These are phyloP conservation scores for Salix exigua DNA, from an alignment of 345 rosid species.

Conservation along the genomic window DNA sequence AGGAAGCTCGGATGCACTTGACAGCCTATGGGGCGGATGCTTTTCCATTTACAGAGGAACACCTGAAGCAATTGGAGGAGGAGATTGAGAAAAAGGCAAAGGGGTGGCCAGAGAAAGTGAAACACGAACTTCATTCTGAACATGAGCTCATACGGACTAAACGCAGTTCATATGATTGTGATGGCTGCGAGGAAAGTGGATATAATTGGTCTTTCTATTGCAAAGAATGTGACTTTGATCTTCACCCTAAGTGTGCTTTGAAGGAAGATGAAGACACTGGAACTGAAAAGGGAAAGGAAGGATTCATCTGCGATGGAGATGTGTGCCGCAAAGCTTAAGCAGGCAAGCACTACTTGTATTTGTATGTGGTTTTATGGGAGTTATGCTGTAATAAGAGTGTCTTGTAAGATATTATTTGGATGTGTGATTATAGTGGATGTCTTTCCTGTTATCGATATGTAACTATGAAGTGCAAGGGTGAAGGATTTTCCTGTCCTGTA, in stretches of 20 bases:
- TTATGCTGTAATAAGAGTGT: neutral
- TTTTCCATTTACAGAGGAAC: constrained; percentile 65
- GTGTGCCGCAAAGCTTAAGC: constrained; percentile 5
- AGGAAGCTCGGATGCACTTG: constrained; percentile 42
- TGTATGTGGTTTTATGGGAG: neutral
- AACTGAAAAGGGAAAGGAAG: neutral
- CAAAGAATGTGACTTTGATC: constrained; percentile 17
- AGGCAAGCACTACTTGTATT: too few relatives aligned
- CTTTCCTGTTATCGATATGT: neutral
- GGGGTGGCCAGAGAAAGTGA: constrained; percentile 16
- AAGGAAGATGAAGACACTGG: neutral
- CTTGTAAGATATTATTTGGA: neutral
- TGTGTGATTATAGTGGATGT: neutral
- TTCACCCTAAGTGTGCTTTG: constrained; percentile 22
- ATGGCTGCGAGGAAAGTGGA: constrained; percentile 1
- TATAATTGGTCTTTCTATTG: constrained; percentile 5
- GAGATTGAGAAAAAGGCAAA: neutral
- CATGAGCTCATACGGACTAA: constrained; percentile 6
- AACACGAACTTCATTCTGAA: constrained; percentile 6
- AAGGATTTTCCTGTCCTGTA: neutral
- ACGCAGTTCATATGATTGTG: neutral
- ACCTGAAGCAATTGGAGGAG: constrained; percentile 43
- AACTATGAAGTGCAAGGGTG: neutral
- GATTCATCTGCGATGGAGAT: constrained; percentile 8
- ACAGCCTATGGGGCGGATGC: constrained; percentile 47